These are phyloP conservation scores for Quercus robur DNA, from an alignment of 306 rosid genomes.

Conservation along the genomic window DNA sequence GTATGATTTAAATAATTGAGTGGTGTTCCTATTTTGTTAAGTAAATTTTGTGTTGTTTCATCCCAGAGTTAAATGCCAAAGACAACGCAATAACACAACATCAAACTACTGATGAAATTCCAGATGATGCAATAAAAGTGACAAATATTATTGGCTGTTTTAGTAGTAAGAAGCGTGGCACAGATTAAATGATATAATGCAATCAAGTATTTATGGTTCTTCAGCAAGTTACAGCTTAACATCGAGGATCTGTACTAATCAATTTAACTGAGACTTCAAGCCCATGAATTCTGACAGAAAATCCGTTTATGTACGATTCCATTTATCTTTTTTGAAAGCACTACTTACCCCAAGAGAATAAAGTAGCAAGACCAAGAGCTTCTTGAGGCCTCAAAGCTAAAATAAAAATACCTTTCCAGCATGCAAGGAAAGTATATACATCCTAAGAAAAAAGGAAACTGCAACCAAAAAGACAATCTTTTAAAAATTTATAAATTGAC, in stretches of 20 bases:
- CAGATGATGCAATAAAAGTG: background rate
- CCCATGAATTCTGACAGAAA: background rate
- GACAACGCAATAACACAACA: background rate
- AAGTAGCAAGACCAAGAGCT: conserved; percentile 12
- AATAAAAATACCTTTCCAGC: conserved; percentile 5
- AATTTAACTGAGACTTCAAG: background rate
- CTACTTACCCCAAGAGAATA: background rate
- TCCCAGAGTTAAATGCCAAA: background rate
- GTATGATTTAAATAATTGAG: background rate
- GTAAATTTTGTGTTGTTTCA: background rate
- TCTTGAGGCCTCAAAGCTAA: conserved; percentile 18
- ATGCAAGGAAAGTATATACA: conserved; percentile 10
- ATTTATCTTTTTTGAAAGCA: background rate
- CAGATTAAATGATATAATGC: background rate
- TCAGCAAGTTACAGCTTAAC: background rate
- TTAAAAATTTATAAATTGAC: conserved; percentile 27
- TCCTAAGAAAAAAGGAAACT: conserved; percentile 26
- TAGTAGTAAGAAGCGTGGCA: background rate
- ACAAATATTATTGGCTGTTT: background rate
- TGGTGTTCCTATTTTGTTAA: too few relatives aligned
- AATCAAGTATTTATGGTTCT: background rate
- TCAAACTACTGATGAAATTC: background rate
- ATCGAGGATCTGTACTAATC: background rate
- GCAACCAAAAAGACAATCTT: conserved; percentile 20
- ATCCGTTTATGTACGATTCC: background rate